phyloP scores from a whole-genome alignment of 179 eudicot genomes.

The Corrigiola litoralis region DNA sequence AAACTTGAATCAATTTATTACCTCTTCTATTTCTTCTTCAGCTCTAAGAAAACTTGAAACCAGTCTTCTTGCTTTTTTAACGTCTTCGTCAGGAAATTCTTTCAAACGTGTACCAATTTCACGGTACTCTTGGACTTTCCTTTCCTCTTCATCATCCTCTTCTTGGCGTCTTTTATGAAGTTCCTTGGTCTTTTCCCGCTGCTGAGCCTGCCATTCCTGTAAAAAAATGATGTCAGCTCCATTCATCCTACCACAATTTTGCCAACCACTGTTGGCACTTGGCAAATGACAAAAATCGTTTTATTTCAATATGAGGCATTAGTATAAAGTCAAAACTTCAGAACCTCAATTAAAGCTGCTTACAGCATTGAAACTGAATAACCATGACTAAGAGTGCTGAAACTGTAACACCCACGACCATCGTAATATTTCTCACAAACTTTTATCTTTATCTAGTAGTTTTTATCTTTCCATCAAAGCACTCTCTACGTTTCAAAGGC shows the following conservation, averaged over 20 bases:
- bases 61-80: slow-evolving; percentile 59
- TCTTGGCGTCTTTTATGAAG: slow-evolving; percentile 55
- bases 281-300: not conserved
- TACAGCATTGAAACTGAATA: too few species aligned
- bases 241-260: not conserved
- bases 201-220: slow-evolving; percentile 95
- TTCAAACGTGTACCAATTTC: slow-evolving; percentile 71
- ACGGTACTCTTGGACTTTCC: slow-evolving; percentile 74
- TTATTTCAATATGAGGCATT: not conserved
- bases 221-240: slow-evolving; percentile 9
- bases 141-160: slow-evolving; percentile 91
- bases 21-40: slow-evolving; percentile 99
- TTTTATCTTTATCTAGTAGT: too few species aligned
- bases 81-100: slow-evolving; percentile 78
- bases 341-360: not conserved
- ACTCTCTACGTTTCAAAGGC: too few species aligned
- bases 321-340: not conserved
- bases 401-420: not conserved
- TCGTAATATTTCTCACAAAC: slow-evolving; percentile 1
- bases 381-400: not conserved
- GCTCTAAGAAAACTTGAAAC: slow-evolving; percentile 82
- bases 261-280: not conserved
- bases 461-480: too few species aligned
- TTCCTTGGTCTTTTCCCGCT: slow-evolving; percentile 75
- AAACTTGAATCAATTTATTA: slow-evolving; percentile 20